phyloP scores from a whole-genome alignment of 139 green algal genomes.

The Tetratostichococcus sp. region DNA sequence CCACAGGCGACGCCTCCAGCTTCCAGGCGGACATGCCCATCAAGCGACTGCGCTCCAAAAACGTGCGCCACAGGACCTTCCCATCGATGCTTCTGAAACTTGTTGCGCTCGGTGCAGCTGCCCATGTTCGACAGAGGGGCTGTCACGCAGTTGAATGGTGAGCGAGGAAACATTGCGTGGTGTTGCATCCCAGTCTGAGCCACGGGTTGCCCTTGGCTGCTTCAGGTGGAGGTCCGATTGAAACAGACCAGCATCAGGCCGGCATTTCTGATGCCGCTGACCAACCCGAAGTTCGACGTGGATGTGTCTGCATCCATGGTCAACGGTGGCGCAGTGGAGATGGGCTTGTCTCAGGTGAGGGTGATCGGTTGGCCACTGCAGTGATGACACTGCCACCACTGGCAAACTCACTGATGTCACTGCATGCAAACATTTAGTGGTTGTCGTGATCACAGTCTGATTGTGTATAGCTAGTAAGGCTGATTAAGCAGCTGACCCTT shows the following conservation, averaged over 20 bases:
- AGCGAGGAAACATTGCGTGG: too few species aligned
- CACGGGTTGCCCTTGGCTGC: too few species aligned
- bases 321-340: constrained; percentile 37
- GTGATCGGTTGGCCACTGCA: not conserved
- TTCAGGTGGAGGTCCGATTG: constrained; percentile 20
- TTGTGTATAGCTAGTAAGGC: too few species aligned
- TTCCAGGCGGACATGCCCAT: not conserved
- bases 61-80: not conserved
- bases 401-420: not conserved
- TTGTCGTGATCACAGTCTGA: too few species aligned
- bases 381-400: not conserved
- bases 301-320: constrained; percentile 53
- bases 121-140: too few species aligned
- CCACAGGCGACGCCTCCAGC: not conserved
- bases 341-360: constrained; percentile 36
- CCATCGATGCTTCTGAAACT: too few species aligned
- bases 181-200: too few species aligned
- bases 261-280: constrained; percentile 50
- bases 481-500: too few species aligned
- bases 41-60: not conserved
- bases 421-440: not conserved
- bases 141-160: too few species aligned
- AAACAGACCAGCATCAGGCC: constrained; percentile 11
- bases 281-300: constrained; percentile 51
- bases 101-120: too few species aligned